Conservation (phyloP, 192 early-diverging fungal genomes). For the Chytriomyces confervae region DNA sequence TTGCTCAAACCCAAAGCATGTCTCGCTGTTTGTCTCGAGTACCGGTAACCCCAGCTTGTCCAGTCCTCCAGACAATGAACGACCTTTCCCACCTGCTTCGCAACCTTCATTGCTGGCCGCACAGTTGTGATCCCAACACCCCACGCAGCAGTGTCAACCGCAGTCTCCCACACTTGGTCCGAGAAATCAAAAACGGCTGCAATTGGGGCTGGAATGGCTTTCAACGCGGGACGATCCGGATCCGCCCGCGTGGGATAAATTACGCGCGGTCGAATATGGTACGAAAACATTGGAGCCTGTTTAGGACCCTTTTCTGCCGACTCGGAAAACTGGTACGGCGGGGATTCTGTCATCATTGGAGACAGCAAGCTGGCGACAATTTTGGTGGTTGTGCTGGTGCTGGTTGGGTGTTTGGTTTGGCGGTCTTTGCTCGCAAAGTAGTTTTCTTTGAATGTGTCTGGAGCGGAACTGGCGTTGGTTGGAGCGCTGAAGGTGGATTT, state of each 20-base stretch:
- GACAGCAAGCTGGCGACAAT: background rate
- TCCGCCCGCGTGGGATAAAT: slow-evolving; percentile 16
- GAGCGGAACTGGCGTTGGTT: background rate
- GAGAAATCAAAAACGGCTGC: slow-evolving; percentile 10
- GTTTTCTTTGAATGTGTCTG: background rate
- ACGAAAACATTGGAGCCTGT: background rate
- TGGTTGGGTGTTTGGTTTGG: background rate
- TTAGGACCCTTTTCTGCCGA: background rate
- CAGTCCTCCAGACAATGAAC: background rate
- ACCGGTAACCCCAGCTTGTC: slow-evolving; percentile 19
- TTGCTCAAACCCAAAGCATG: slow-evolving; percentile 18
- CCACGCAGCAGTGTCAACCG: slow-evolving; percentile 36
- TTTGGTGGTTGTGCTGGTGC: background rate
- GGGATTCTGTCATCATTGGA: background rate
- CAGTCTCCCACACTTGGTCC: slow-evolving; percentile 19
- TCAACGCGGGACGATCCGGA: slow-evolving; percentile 13
- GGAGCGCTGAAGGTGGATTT: background rate
- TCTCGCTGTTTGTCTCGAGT: slow-evolving; percentile 16
- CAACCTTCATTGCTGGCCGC: slow-evolving; percentile 5
- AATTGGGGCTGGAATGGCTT: slow-evolving; percentile 6
- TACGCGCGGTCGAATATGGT: slow-evolving; percentile 12
- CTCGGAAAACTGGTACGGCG: background rate
- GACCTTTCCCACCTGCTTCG: background rate
- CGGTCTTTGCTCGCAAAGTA: background rate
- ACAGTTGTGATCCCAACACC: slow-evolving; percentile 11